Base-by-base conservation (phyloP, 164 flowering plant species). In the Santalum album region DNA sequence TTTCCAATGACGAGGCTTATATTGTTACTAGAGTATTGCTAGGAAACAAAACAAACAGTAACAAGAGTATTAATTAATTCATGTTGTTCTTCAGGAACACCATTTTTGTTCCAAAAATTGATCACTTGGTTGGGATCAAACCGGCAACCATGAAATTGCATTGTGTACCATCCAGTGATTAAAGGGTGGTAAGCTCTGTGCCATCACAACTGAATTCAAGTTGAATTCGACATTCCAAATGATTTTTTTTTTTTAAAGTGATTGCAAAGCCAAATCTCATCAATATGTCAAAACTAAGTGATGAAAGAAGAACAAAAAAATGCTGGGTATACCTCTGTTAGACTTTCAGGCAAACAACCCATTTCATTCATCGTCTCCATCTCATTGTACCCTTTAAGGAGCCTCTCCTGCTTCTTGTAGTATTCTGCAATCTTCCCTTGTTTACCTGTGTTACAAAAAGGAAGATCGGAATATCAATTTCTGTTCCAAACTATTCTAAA, bases 371-470 rank as follows among this genome's bases (percentile, higher is more conserved):
- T 58, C 7, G 72, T 71, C 51, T 87, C 84, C 94, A 90, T 85
- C 62, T 90, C 97, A 72, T 64, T 77, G 71, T 58, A 90, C 19
- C 90, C 94, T 70, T 87, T 74, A 12, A 87, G 78, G 48, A 90
- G 82, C 53, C 77, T 75, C 56, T 87, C 90, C 61, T 90, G 97
- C 55, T 73, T 78, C 73, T 83, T 72, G 74, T 90, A 90, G 59
- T 90, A 90, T 22, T 83, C 80, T 19, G 84, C 77, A 54, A 90
- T 61, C 69, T 80, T 82, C 22, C 75, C 35, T 44, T 75, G 64
- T 59, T 69, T 81, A 60, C 74, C 95, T 84, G 56, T 10, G 7
- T 21, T 44, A n/a, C 22, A 23, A 6, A 36, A 35, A 6, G 12
- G 5, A 29, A 29, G 34, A 9, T n/a, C 34, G 9, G 9, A 4